Conservation (phyloP, 441 rosid species). For the Bruguiera hainesii region DNA sequence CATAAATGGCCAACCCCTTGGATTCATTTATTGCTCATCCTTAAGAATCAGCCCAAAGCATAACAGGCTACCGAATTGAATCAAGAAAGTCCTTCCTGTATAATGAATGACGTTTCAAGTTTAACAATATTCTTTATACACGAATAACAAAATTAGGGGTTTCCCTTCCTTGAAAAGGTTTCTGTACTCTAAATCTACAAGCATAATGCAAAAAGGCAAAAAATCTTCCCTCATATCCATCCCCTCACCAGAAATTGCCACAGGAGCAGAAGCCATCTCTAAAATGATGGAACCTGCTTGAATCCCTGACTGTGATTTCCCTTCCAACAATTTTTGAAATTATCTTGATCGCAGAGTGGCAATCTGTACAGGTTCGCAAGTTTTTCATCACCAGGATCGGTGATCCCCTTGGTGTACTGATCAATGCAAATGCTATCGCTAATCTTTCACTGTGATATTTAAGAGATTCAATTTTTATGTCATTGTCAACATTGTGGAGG, state of each 20-base stretch:
- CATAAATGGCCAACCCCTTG: too few species aligned
- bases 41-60: too few species aligned
- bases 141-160: too few species aligned
- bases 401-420: slow-evolving; percentile 62
- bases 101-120: too few species aligned
- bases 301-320: slow-evolving; percentile 73
- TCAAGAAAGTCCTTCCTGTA: too few species aligned
- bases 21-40: too few species aligned
- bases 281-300: slow-evolving; percentile 79
- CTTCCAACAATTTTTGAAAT: slow-evolving; percentile 60
- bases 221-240: not conserved
- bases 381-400: slow-evolving; percentile 75
- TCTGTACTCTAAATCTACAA: too few species aligned
- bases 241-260: slow-evolving; percentile 64
- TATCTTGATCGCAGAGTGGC: slow-evolving; percentile 74
- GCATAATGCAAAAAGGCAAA: not conserved
- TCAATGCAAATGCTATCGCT: slow-evolving; percentile 75
- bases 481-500: slow-evolving; percentile 60
- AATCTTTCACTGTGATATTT: slow-evolving; percentile 72
- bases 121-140: too few species aligned
- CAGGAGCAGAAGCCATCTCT: slow-evolving; percentile 71
- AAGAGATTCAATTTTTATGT: slow-evolving; percentile 59
- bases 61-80: too few species aligned
- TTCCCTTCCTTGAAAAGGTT: too few species aligned
- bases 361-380: slow-evolving; percentile 68